Conservation (phyloP, 2,329 filamentous ascomycete species). For the Lachnellula cervina region DNA sequence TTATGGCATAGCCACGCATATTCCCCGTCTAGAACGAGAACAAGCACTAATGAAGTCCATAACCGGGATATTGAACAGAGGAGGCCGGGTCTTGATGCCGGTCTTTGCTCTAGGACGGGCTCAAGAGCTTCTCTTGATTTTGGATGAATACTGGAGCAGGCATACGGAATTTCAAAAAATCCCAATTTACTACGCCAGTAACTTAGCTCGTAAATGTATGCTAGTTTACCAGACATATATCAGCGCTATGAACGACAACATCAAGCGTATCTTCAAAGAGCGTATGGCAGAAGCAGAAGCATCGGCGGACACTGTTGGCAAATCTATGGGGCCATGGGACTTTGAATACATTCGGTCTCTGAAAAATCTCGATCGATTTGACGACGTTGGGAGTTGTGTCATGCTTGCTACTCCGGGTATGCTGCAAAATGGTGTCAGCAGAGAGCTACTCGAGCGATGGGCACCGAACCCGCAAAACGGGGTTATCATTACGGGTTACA, state of each 20-base stretch:
- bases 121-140: conserved; percentile 87
- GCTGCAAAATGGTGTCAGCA: conserved; percentile 92
- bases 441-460: conserved; percentile 91
- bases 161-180: conserved; percentile 84
- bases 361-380: conserved; percentile 90
- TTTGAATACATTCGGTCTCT: conserved; percentile 91
- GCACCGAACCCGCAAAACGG: conserved; percentile 94
- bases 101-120: conserved; percentile 93
- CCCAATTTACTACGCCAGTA: conserved; percentile 96
- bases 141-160: conserved; percentile 95
- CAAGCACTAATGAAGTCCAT: conserved; percentile 94
- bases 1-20: conserved; percentile 91
- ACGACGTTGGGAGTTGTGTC: conserved; percentile 91
- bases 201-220: conserved; percentile 95
- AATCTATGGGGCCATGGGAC: conserved; percentile 82
- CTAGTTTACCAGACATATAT: conserved; percentile 98
- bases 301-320: conserved; percentile 66
- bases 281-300: conserved; percentile 87
- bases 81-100: conserved; percentile 87
- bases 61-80: conserved; percentile 83
- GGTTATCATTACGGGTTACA: conserved; percentile 98
- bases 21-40: conserved; percentile 85
- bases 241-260: conserved; percentile 98
- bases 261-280: conserved; percentile 90
- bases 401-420: conserved; percentile 98